Evolutionary conservation across 805 yeast species (phyloP).

Genomic region (Yarrowia sp.): DNA sequence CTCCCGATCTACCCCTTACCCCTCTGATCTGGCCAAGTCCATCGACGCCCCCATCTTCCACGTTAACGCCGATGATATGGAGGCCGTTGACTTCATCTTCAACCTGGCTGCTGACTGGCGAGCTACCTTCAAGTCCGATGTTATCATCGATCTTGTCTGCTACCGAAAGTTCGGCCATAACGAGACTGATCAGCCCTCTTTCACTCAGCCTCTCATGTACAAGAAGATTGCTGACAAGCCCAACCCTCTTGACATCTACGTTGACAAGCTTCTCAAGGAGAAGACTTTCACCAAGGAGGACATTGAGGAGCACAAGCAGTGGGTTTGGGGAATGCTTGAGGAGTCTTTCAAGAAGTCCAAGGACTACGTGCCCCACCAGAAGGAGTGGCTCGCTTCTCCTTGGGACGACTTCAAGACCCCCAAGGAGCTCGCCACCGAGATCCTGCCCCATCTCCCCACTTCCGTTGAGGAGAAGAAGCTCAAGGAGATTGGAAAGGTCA

Average conservation of each 20-base stretch:
- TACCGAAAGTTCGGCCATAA: constrained; percentile 99
- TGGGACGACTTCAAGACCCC: constrained; percentile 99
- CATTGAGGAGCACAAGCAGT: constrained; percentile 90
- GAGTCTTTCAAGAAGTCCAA: constrained; percentile 84
- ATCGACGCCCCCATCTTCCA: constrained; percentile 99
- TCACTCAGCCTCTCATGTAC: constrained; percentile 99
- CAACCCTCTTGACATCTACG: constrained; percentile 82
- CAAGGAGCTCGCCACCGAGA: constrained; percentile 91
- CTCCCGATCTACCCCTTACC: constrained; percentile 96
- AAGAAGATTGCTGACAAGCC: constrained; percentile 82
- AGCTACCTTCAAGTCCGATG: constrained; percentile 93
- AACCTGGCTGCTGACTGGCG: constrained; percentile 99
- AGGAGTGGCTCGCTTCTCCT: constrained; percentile 98
- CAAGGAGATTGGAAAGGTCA: constrained; percentile 71
- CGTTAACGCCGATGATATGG: constrained; percentile 97
- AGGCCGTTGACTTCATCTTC: constrained; percentile 85
- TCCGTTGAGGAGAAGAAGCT: constrained; percentile 69
- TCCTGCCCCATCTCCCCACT: constrained; percentile 94
- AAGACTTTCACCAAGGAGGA: constrained; percentile 87
- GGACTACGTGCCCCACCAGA: constrained; percentile 82
- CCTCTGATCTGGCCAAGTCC: constrained; percentile 94
- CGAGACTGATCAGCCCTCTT: constrained; percentile 98
- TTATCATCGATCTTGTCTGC: constrained; percentile 93
- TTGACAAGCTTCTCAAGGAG: constrained; percentile 73
- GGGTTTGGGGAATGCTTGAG: constrained; percentile 96